A percentile compares a stretch with the other conserved stretches of the same genome.
Conservation (phyloP, 164 flowering plant genomes). For the Tetracentron sinense region DNA sequence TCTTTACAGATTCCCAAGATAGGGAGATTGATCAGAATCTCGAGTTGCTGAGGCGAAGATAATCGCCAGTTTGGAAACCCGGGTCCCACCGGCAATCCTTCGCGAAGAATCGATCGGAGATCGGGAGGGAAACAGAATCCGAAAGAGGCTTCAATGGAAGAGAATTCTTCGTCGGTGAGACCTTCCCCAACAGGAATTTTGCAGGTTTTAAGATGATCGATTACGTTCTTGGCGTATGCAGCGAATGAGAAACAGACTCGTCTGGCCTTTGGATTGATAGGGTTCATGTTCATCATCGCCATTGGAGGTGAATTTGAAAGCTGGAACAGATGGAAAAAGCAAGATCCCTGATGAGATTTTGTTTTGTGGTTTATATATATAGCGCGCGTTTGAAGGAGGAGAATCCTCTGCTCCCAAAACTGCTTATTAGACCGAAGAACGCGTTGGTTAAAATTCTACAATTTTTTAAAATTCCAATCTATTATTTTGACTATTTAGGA, state of each 20-base stretch:
- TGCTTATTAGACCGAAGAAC: no score
- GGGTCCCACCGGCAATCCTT: conserved; percentile 66
- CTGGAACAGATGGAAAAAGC: not conserved
- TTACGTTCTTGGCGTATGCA: conserved; percentile 63
- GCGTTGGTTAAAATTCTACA: no score
- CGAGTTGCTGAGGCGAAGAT: conserved; percentile 54
- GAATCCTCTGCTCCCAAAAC: no score
- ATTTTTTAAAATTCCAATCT: no score
- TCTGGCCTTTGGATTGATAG: conserved; percentile 18
- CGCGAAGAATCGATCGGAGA: conserved; percentile 69
- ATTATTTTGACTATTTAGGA: no score
- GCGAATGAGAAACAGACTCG: conserved; percentile 89
- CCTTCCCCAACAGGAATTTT: conserved; percentile 47
- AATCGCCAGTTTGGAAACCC: conserved; percentile 89
- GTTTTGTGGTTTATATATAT: no score
- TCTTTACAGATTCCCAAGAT: conserved; percentile 32
- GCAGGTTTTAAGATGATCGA: conserved; percentile 43
- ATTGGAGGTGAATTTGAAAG: not conserved
- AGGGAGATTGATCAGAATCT: conserved; percentile 42
- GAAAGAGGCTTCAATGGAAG: conserved; percentile 48
- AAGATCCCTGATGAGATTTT: no score
- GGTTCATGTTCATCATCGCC: conserved; percentile 1
- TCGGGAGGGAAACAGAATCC: conserved; percentile 79
- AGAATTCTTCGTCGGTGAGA: conserved; percentile 59
- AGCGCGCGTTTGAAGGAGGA: no score